These are phyloP conservation scores for Cladosporium sp. DNA, from an alignment of 2,329 filamentous ascomycete genomes.

Conservation along the genomic window DNA sequence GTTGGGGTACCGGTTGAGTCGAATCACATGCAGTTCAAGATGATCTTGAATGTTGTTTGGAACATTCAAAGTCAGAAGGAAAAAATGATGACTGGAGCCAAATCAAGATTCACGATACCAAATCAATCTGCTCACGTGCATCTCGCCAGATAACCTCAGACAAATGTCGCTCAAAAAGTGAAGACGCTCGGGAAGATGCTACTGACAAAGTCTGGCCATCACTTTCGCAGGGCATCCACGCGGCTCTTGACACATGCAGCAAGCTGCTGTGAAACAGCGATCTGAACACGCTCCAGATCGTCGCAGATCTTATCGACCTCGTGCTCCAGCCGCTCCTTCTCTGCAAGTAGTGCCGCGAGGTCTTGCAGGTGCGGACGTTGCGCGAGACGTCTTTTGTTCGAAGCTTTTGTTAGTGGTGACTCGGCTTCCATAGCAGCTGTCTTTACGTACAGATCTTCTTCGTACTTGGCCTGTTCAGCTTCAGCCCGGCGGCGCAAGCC, in stretches of 20 bases:
- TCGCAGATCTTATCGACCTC: conserved; percentile 14
- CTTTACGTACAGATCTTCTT: background rate
- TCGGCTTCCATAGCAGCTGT: background rate
- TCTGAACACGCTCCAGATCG: conserved; percentile 15
- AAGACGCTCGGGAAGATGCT: too few relatives aligned
- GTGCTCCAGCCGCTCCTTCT: conserved; percentile 17
- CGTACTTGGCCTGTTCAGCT: background rate
- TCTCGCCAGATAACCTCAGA: too few relatives aligned
- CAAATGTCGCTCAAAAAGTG: too few relatives aligned
- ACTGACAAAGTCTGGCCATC: background rate
- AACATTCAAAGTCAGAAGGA: too few relatives aligned
- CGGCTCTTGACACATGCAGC: conserved; percentile 19
- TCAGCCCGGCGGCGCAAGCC: background rate
- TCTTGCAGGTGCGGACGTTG: conserved; percentile 20
- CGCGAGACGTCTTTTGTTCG: background rate
- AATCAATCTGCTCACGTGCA: too few relatives aligned
- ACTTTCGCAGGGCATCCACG: conserved; percentile 7
- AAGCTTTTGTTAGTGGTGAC: too few relatives aligned
- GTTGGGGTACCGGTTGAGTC: too few relatives aligned
- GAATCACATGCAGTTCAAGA: too few relatives aligned
- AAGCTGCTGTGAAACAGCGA: conserved; percentile 18
- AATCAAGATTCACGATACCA: too few relatives aligned
- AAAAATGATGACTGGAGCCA: too few relatives aligned
- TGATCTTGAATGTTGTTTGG: too few relatives aligned
- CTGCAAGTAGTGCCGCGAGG: conserved; percentile 19